A percentile compares a stretch with the other conserved stretches of the same genome.
phyloP scores from a whole-genome alignment of 768 basidiomycete species.

The Lentinula aciculospora region DNA sequence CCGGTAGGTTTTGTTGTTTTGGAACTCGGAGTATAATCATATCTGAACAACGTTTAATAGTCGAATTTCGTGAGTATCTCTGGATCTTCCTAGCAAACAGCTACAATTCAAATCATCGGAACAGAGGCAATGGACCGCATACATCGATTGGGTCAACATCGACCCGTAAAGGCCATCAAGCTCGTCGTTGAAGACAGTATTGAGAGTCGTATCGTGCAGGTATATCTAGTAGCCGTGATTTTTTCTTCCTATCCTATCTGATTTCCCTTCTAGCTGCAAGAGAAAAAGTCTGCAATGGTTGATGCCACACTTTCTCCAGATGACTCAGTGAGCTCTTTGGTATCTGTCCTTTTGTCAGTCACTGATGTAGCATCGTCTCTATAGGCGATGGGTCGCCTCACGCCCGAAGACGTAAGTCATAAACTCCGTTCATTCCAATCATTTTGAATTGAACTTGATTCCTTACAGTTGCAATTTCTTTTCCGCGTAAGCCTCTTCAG shows the following conservation, averaged over 20 bases:
- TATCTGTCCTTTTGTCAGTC: not conserved
- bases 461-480: slow-evolving; percentile 34
- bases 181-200: slow-evolving; percentile 95
- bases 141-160: slow-evolving; percentile 90
- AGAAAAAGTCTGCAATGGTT: slow-evolving; percentile 96
- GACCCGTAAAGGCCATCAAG: slow-evolving; percentile 91
- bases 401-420: slow-evolving; percentile 67
- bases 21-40: too few species aligned
- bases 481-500: slow-evolving; percentile 31
- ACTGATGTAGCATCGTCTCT: slow-evolving; percentile 9
- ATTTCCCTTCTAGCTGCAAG: slow-evolving; percentile 60
- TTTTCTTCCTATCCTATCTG: not conserved
- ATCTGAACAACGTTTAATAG: too few species aligned
- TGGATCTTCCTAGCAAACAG: not conserved
- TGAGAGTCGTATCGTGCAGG: slow-evolving; percentile 90
- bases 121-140: slow-evolving; percentile 97
- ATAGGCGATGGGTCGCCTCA: slow-evolving; percentile 89
- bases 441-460: not conserved
- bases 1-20: slow-evolving; percentile 37
- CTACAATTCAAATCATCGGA: slow-evolving; percentile 6
- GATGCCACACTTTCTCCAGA: slow-evolving; percentile 81
- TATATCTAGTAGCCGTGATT: slow-evolving; percentile 19
- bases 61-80: slow-evolving; percentile 67
- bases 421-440: not conserved
- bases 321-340: slow-evolving; percentile 53